Conservation (phyloP, 257 asterid genomes). For the Solanum sitiens region DNA sequence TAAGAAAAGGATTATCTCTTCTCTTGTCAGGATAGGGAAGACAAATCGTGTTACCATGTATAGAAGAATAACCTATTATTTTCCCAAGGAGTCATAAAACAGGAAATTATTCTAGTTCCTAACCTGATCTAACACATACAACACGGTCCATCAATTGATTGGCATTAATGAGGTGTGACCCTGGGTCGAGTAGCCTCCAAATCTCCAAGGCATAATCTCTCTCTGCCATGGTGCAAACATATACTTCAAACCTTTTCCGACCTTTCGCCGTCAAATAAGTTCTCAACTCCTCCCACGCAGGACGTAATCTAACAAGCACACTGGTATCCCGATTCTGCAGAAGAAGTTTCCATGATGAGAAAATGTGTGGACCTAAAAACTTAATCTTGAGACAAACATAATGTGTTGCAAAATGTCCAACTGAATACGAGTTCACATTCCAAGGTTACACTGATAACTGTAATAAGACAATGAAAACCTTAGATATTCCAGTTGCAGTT, state of each 20-base stretch:
- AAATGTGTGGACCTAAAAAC: neutral
- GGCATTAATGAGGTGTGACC: conserved; percentile 52
- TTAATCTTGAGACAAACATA: neutral
- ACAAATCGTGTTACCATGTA: neutral
- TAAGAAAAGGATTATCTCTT: neutral
- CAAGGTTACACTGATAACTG: neutral
- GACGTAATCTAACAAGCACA: conserved; percentile 89
- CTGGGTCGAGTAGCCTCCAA: conserved; percentile 99
- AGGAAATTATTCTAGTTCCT: neutral
- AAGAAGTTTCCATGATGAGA: conserved; percentile 15
- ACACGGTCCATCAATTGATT: conserved; percentile 75
- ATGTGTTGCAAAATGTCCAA: neutral
- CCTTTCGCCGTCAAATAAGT: conserved; percentile 85
- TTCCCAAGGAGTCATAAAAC: neutral
- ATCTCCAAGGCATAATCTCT: conserved; percentile 98
- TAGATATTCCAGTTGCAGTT: neutral
- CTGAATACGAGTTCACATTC: neutral
- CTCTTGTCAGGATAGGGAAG: neutral
- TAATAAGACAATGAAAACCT: neutral
- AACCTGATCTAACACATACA: conserved; percentile 90
- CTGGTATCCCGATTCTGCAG: conserved; percentile 90
- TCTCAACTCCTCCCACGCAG: conserved; percentile 96
- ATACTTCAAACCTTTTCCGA: conserved; percentile 93
- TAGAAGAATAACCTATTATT: neutral
- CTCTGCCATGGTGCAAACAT: conserved; percentile 98